Evolutionary conservation across 192 early-diverging fungal species (phyloP).

Genomic region (Pilaira anomala): DNA sequence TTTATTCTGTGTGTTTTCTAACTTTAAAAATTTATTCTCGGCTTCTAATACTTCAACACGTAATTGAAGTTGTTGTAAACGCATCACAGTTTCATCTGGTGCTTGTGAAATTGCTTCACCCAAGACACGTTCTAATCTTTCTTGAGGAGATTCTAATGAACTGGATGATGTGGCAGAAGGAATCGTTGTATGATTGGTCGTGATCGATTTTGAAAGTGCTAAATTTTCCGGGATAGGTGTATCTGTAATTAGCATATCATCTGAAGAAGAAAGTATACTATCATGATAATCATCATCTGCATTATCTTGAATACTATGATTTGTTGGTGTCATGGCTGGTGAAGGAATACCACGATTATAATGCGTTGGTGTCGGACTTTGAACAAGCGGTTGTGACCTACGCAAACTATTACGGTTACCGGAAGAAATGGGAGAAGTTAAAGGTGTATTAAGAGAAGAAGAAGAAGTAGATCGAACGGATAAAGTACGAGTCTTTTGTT

Average conservation of each 20-base stretch:
- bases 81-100: constrained; percentile 34
- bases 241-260: constrained; percentile 19
- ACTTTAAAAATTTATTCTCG: constrained; percentile 65
- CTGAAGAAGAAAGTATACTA: constrained; percentile 6
- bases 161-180: neutral
- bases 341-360: neutral
- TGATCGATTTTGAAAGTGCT: constrained; percentile 24
- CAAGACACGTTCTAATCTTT: constrained; percentile 16
- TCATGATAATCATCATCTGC: constrained; percentile 20
- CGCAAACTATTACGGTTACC: neutral
- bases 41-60: constrained; percentile 67
- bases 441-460: constrained; percentile 4
- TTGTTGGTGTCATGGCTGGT: constrained; percentile 13
- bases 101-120: constrained; percentile 26
- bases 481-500: neutral
- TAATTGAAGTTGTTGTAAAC: constrained; percentile 58
- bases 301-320: constrained; percentile 11
- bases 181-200: constrained; percentile 10
- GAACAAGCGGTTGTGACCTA: constrained; percentile 3
- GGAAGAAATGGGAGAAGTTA: constrained; percentile 8
- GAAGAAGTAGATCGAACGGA: neutral
- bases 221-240: constrained; percentile 30
- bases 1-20: constrained; percentile 63
- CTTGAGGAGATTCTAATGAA: constrained; percentile 11
- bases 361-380: neutral